phyloP scores from a whole-genome alignment of 768 basidiomycete genomes.

The Pleurotus salmoneostramineus region DNA sequence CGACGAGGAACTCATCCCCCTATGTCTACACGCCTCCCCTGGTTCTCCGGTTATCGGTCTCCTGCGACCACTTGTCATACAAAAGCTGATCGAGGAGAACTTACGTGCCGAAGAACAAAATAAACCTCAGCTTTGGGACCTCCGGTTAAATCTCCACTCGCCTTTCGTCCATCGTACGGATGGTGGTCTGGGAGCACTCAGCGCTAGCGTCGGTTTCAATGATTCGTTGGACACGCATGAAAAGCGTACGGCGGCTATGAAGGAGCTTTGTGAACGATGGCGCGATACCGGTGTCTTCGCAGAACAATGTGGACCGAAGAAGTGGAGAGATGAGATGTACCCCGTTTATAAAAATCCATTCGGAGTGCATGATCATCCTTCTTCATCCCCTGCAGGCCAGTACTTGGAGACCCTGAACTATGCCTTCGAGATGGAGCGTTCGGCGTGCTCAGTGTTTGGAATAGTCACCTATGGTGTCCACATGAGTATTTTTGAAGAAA shows the following conservation, averaged over 20 bases:
- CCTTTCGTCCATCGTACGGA: constrained; percentile 6
- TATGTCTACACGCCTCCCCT: constrained; percentile 47
- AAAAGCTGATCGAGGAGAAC: constrained; percentile 52
- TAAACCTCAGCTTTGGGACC: constrained; percentile 9
- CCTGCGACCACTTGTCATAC: constrained; percentile 53
- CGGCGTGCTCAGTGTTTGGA: constrained; percentile 87
- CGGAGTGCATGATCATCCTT: constrained; percentile 46
- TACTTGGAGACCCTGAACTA: constrained; percentile 46
- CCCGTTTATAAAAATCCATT: constrained; percentile 72
- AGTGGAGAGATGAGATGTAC: constrained; percentile 89
- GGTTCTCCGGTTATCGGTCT: constrained; percentile 58
- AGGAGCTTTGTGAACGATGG: constrained; percentile 72
- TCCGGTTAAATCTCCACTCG: constrained; percentile 24
- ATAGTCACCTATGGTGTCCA: constrained; percentile 91
- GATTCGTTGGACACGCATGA: constrained; percentile 47
- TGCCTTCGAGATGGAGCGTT: constrained; percentile 86
- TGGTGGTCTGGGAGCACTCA: constrained; percentile 14
- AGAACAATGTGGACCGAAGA: constrained; percentile 64
- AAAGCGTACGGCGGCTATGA: constrained; percentile 59
- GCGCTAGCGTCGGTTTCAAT: constrained; percentile 45
- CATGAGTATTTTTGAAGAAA: constrained; percentile 68
- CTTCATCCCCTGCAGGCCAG: constrained; percentile 19
- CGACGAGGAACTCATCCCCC: constrained; percentile 47
- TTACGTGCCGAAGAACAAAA: constrained; percentile 16
- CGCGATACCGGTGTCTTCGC: constrained; percentile 58